Conservation (phyloP, 2,329 filamentous ascomycete species). For the Hypoxylon sp. region DNA sequence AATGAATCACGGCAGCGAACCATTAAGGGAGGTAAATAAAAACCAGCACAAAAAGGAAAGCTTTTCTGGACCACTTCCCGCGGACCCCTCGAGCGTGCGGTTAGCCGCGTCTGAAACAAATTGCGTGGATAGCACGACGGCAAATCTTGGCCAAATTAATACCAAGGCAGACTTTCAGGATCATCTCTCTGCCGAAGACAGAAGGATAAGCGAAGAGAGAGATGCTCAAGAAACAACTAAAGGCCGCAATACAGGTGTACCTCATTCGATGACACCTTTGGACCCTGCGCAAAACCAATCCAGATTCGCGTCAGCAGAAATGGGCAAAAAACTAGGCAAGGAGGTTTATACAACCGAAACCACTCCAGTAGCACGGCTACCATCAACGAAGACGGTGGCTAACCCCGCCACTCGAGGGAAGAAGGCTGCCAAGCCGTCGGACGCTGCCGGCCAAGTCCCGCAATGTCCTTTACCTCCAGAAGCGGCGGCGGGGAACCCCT, state of each 20-base stretch:
- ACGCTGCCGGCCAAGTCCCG: slow-evolving; percentile 60
- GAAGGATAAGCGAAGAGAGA: not conserved
- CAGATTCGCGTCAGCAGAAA: slow-evolving; percentile 2
- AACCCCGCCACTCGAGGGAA: slow-evolving; percentile 63
- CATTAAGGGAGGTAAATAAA: not conserved
- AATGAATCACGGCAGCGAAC: slow-evolving; percentile 4
- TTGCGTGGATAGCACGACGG: not conserved
- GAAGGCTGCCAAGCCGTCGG: slow-evolving; percentile 61
- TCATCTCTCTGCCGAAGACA: not conserved
- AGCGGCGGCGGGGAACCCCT: slow-evolving; percentile 4
- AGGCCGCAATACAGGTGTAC: not conserved
- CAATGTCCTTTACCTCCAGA: slow-evolving; percentile 46
- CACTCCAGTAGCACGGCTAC: slow-evolving; percentile 12
- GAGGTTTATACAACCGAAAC: slow-evolving; percentile 10
- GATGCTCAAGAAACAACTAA: not conserved
- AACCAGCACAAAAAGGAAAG: slow-evolving; percentile 1
- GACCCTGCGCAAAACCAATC: slow-evolving; percentile 11
- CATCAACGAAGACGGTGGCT: slow-evolving; percentile 41
- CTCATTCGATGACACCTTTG: not conserved
- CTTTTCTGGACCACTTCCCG: not conserved
- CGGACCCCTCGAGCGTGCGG: slow-evolving; percentile 6
- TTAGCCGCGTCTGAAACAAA: not conserved
- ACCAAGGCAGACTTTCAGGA: not conserved
- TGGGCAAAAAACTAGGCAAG: slow-evolving; percentile 4
- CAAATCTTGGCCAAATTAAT: not conserved